Base-by-base conservation (phyloP, 192 early-diverging fungal genomes). In the Thamnidium elegans region DNA sequence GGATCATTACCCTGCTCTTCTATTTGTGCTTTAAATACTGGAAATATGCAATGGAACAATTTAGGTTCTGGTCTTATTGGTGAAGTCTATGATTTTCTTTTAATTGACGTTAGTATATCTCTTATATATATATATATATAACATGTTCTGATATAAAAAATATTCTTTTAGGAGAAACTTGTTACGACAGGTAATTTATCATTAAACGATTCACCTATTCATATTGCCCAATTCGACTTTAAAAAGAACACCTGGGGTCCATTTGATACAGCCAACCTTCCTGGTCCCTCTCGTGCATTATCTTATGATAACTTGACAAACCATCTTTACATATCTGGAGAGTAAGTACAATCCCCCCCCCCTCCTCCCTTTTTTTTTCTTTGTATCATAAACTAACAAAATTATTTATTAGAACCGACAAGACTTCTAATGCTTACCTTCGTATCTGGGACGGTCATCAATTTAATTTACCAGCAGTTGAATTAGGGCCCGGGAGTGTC, bases 321-420 rank as follows among this genome's bases (percentile, higher is more conserved):
- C 14, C 50, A 55, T 2, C 54, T 75, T 39, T 70, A 65, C 39
- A 69, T 78, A 50, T 78, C 75, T 23, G 80, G 80, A 56, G 66
- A 79, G 66, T 73, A 60, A 50, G 62, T 54, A 26, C 30, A 43
- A 14, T 30, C 43, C 23, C 50, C 4, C 21, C 42, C 43, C 23
- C 50, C 4, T 21, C 9, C 39, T 23, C 19, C 3, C 32, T 34
- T 55, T 13, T 55, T 56, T 56, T 23, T 39, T 66, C 31, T 45
- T 55, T 58, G 45, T 23, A 30, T 58, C 9, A 17, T 26, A 17
- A 21, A 59, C 36, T 20, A 50, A 52, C 10, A 13, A 30, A n/a
- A 10, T 7, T 3, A 19, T 55, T 32, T 30, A 30, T n/a, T 53
- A 31, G 36, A 45, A 59, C n/a, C 17, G 42, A 63, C 4, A 48